phyloP scores from a whole-genome alignment of 2,329 filamentous ascomycete species.

The Colletotrichum sp. region DNA sequence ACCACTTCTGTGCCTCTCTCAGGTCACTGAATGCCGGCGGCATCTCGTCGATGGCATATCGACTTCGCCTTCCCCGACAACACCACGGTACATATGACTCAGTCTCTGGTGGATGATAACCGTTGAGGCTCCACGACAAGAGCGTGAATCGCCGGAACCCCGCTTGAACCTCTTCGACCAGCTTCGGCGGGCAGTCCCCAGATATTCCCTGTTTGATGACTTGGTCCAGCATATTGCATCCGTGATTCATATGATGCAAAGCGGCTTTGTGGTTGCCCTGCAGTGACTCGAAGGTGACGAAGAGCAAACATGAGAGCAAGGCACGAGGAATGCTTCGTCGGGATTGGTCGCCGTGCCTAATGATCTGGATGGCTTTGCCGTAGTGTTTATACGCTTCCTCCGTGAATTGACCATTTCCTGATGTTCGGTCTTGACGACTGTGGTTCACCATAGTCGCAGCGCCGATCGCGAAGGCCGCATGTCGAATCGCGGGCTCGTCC shows the following conservation, averaged over 20 bases:
- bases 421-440: conserved; percentile 25
- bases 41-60: conserved; percentile 11
- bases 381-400: conserved; percentile 39
- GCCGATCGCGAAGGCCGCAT: conserved; percentile 44
- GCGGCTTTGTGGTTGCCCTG: conserved; percentile 41
- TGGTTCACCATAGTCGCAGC: conserved; percentile 31
- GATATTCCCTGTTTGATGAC: neutral
- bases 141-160: conserved; percentile 5
- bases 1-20: neutral
- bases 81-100: conserved; percentile 6
- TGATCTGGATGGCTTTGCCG: conserved; percentile 41
- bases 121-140: conserved; percentile 1
- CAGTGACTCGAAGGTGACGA: conserved; percentile 45
- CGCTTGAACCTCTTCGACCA: neutral
- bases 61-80: neutral
- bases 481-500: conserved; percentile 30
- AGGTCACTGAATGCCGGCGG: neutral
- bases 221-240: conserved; percentile 19
- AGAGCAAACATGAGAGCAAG: conserved; percentile 41
- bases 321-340: conserved; percentile 37
- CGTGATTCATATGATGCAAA: conserved; percentile 42
- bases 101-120: neutral
- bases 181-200: neutral
- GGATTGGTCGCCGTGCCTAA: conserved; percentile 33
- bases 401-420: neutral